Evolutionary conservation across 768 basidiomycete species (phyloP), one percentile per base, ranked within the genome.

Genomic region (Leccinum longicurvipes): DNA sequence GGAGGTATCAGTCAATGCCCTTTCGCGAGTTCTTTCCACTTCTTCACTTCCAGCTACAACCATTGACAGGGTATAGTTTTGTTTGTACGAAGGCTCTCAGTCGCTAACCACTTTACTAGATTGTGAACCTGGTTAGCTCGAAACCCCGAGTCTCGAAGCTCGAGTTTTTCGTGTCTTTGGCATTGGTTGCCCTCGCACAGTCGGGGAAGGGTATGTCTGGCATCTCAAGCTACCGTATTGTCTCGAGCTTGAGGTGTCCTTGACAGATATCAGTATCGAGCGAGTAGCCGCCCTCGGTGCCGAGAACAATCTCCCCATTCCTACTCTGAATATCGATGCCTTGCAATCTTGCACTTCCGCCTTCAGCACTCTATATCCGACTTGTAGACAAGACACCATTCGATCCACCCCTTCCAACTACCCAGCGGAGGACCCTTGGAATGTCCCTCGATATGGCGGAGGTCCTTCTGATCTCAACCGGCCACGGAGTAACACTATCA

Each of bases 151-250:
- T 98, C 34, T 91, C 91, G 8, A 91, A 85, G 61, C 83, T 87
- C 54, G 94, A 98, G 67, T 95, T 96, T 76, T 95, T 90, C 68
- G 90, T 95, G 11, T 91, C 93, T 10, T 73, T 98, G 24, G 92
- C 91, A 11, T 78, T 98, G 14, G 91, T 91, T 45, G 91, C 91
- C 2, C 76, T 96, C 4, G 91, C 91, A 6, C 94, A 98, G 71
- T 75, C 83, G 6, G 86, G 84, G 4, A 85, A 86, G 81, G 91
- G 91, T 89, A 54, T 24, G 73, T 63, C 6, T 14, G 34, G 28
- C 27, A 9, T 57, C 28, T 62, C 55, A 14, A 51, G 19, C 41
- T 36, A 39, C 28, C 15, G 45, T 47, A 27, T 51, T 15, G 15
- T 44, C 14, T 39, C 10, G 25, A 54, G 51, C 36, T 25, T n/a